Conservation (phyloP, 164 flowering plant genomes). For the Stephania japonica region DNA sequence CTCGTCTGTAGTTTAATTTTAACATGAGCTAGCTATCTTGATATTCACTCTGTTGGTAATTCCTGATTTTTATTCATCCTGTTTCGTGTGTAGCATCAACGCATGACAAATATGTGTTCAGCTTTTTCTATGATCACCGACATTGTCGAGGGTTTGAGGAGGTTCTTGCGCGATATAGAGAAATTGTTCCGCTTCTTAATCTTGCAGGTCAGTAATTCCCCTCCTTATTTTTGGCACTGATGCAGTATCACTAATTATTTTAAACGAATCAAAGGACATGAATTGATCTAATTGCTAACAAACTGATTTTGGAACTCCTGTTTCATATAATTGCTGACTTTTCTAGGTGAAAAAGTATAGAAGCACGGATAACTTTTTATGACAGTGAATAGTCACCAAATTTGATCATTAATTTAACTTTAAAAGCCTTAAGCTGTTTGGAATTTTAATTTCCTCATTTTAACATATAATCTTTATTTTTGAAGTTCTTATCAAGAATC, state of each 20-base stretch:
- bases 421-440: no score
- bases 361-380: no score
- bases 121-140: constrained; percentile 69
- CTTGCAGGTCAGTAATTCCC: constrained; percentile 53
- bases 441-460: no score
- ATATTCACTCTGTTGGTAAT: not conserved
- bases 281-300: not conserved
- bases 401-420: no score
- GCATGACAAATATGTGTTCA: constrained; percentile 72
- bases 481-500: no score
- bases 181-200: constrained; percentile 58
- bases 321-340: no score
- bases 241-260: not conserved
- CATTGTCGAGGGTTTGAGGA: constrained; percentile 78
- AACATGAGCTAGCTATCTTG: not conserved
- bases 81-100: constrained; percentile 52
- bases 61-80: not conserved
- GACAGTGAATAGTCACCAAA: no score
- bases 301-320: no score
- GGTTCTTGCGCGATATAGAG: constrained; percentile 65
- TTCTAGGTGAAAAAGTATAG: no score
- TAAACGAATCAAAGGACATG: not conserved
- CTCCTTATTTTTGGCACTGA: not conserved
- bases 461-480: no score
- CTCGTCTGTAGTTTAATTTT: not conserved